Conservation (phyloP, 176 grass and related monocot genomes). For the Oryza rufipogon region DNA sequence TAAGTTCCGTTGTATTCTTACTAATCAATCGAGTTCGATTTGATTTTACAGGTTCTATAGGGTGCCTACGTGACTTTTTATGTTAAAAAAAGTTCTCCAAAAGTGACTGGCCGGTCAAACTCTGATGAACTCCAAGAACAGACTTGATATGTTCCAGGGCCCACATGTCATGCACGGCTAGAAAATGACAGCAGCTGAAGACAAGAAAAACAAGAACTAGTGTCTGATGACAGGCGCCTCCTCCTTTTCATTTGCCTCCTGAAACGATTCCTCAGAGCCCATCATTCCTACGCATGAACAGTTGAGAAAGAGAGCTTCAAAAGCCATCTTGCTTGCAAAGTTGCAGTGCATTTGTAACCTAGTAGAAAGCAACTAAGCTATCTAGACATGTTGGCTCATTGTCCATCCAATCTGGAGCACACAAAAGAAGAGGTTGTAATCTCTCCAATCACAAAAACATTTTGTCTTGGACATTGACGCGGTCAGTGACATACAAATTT, state of each 20-base stretch:
- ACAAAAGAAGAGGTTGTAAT: conserved; percentile 4
- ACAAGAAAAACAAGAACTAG: conserved; percentile 47
- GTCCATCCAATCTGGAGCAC: conserved; percentile 39
- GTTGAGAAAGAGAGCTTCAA: neutral
- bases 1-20: too few species aligned
- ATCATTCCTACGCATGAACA: conserved; percentile 43
- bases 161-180: conserved; percentile 4
- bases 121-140: conserved; percentile 27
- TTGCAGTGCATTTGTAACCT: neutral
- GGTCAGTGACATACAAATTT: too few species aligned
- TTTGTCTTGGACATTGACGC: too few species aligned
- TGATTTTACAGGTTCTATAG: neutral
- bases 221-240: conserved; percentile 38
- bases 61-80: conserved; percentile 1
- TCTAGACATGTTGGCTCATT: neutral
- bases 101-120: conserved; percentile 39
- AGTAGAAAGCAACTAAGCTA: conserved; percentile 41
- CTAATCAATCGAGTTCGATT: neutral
- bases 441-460: neutral
- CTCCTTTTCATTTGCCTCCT: conserved; percentile 25
- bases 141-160: neutral
- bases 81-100: conserved; percentile 16
- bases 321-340: conserved; percentile 35
- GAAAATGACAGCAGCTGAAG: conserved; percentile 11
- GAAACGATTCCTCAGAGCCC: conserved; percentile 39